Conservation (phyloP, 345 rosid species). For the Linum lewisii region DNA sequence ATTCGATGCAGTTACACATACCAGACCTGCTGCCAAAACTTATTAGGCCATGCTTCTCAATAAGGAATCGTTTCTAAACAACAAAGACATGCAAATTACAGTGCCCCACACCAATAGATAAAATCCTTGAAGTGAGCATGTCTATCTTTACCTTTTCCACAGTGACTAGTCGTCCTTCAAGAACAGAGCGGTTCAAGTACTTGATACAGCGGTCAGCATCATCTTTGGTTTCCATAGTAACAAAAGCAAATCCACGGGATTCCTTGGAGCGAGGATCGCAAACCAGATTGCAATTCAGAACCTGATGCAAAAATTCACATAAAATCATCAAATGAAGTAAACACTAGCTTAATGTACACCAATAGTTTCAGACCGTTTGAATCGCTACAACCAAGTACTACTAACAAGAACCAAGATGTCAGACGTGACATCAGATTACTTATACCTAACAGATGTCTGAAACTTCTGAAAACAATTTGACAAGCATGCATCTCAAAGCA, state of each 20-base stretch:
- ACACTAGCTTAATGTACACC: too few relatives aligned
- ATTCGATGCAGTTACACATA: conserved; percentile 62
- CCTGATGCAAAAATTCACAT: conserved; percentile 29
- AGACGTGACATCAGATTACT: too few relatives aligned
- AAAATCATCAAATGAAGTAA: too few relatives aligned
- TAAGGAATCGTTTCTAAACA: conserved; percentile 11
- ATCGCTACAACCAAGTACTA: background rate
- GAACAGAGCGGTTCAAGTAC: conserved; percentile 49
- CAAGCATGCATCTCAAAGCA: too few relatives aligned
- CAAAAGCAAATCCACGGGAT: conserved; percentile 66
- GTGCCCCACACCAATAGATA: conserved; percentile 5
- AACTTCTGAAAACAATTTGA: too few relatives aligned
- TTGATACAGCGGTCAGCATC: conserved; percentile 54
- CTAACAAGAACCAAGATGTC: too few relatives aligned
- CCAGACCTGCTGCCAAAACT: conserved; percentile 65
- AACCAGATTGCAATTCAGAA: conserved; percentile 45
- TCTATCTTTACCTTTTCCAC: conserved; percentile 43
- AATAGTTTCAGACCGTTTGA: too few relatives aligned
- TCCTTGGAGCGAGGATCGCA: conserved; percentile 49
- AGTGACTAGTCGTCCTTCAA: conserved; percentile 56
- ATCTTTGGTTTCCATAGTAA: conserved; percentile 46
- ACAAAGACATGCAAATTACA: conserved; percentile 10
- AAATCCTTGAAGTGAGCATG: background rate
- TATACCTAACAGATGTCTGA: too few relatives aligned
- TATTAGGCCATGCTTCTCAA: conserved; percentile 38